Evolutionary conservation across 345 rosid genomes (phyloP), one percentile per base, ranked within the genome.

Genomic region (Moringa oleifera): DNA sequence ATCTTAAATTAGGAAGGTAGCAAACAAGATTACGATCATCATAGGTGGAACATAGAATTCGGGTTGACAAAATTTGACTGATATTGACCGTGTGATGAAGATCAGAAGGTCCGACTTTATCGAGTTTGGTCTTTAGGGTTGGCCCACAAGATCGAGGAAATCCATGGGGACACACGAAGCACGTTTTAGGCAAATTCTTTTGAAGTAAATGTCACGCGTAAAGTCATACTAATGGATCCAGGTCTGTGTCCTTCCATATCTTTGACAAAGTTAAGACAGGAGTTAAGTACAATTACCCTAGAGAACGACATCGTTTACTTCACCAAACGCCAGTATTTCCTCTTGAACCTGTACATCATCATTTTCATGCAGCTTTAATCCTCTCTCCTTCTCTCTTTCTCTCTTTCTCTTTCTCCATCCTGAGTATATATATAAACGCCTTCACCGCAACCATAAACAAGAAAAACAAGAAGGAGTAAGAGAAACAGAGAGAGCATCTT

Each of bases 51-150:
- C 11, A 33, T 49, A 57, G 7, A 21, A 23, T 15, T 21, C 17
- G 53, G 36, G 55, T 68, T 68, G 70, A 75, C 75, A 47, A 6
- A 49, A 45, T 57, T 72, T 76, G 85, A 78, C 80, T 19, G 0
- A 52, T 62, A 9, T 66, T 65, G 68, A 68, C 65, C 70, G 25
- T 20, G 0, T 6, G 74, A 73, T 66, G 24, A 36, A 15, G 33
- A 74, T 72, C 77, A 0, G 23, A 69, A 36, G 79, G 68, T 65
- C 45, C 21, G 57, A 9, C 57, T 54, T 41, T 16, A 41, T 41
- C 47, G 6, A 1, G 47, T 4, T 7, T 11, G 1, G n/a, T 7
- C 9, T 11, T 16, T 41, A 41, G n/a, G 18, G 59, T 36, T 51
- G 72, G 70, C 67, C 77, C 73, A 62, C 74, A 17, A 52, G 73